Percentiles rank a stretch among this genome's conserved stretches.
phyloP scores from a whole-genome alignment of 768 basidiomycete species.

The Daedaleopsis nitida region DNA sequence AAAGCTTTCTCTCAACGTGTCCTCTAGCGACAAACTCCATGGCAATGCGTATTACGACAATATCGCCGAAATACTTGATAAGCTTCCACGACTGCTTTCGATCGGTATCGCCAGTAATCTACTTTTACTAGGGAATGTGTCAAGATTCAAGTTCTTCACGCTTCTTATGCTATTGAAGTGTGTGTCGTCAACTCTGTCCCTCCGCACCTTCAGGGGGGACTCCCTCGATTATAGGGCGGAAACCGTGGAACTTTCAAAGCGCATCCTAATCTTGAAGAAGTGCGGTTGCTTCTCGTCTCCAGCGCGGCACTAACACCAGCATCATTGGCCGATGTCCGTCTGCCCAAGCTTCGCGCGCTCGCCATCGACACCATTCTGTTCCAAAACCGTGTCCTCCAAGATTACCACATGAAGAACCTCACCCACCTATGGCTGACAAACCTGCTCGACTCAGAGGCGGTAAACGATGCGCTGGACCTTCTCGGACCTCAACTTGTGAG shows the following conservation, averaged over 20 bases:
- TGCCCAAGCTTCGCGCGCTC: neutral
- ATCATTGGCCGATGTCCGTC: neutral
- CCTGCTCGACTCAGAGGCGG: neutral
- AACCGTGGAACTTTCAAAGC: neutral
- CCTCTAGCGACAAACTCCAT: neutral
- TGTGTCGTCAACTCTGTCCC: neutral
- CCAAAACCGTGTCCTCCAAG: neutral
- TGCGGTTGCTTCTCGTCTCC: neutral
- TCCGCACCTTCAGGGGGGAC: neutral
- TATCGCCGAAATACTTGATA: neutral
- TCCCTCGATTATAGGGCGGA: neutral
- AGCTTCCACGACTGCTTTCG: neutral
- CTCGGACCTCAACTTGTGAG: neutral
- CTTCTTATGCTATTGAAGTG: neutral
- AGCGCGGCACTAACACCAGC: neutral
- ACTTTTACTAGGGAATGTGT: neutral
- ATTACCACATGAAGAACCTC: neutral
- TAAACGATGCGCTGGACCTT: neutral
- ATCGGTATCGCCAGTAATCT: neutral
- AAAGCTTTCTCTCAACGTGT: neutral
- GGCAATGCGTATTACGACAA: neutral
- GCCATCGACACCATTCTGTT: neutral
- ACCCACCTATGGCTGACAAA: neutral
- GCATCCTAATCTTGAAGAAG: neutral
- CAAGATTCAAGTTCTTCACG: neutral